Conservation (phyloP, 2,329 filamentous ascomycete species). For the Trichophyton simii region DNA sequence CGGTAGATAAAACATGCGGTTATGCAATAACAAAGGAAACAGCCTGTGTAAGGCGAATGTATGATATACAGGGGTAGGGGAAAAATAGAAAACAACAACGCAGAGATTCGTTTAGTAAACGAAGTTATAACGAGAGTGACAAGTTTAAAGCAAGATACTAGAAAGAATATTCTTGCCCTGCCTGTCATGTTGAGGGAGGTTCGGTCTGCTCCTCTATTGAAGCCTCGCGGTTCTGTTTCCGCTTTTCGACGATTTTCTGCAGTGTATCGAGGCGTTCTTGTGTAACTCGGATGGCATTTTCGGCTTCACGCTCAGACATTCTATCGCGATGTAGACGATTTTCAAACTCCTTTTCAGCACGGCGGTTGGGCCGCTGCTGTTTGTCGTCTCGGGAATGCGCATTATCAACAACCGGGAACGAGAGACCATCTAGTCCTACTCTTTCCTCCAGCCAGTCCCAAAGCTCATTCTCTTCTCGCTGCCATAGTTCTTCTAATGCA, state of each 20-base stretch:
- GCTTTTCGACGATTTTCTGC: slow-evolving; percentile 57
- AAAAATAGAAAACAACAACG: background rate
- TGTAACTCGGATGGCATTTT: slow-evolving; percentile 70
- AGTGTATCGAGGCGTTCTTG: slow-evolving; percentile 70
- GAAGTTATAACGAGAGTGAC: background rate
- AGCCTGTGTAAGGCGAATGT: background rate
- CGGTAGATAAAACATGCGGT: background rate
- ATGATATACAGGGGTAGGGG: background rate
- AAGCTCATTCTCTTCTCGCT: slow-evolving; percentile 69
- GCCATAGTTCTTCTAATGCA: slow-evolving; percentile 90
- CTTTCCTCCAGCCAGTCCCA: slow-evolving; percentile 92
- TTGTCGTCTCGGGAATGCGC: slow-evolving; percentile 25
- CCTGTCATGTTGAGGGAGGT: background rate
- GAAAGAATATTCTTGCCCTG: background rate
- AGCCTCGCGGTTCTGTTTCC: slow-evolving; percentile 24
- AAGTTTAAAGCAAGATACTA: background rate
- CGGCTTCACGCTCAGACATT: slow-evolving; percentile 62
- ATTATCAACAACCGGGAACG: slow-evolving; percentile 24
- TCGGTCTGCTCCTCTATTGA: background rate
- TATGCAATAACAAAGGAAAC: background rate
- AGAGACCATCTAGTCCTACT: slow-evolving; percentile 53
- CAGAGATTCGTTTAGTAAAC: background rate
- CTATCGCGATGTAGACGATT: slow-evolving; percentile 49
- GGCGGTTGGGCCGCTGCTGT: slow-evolving; percentile 29
- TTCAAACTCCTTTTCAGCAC: slow-evolving; percentile 38